phyloP scores from a whole-genome alignment of 2,329 filamentous ascomycete species.

The Xylaria sp. region DNA sequence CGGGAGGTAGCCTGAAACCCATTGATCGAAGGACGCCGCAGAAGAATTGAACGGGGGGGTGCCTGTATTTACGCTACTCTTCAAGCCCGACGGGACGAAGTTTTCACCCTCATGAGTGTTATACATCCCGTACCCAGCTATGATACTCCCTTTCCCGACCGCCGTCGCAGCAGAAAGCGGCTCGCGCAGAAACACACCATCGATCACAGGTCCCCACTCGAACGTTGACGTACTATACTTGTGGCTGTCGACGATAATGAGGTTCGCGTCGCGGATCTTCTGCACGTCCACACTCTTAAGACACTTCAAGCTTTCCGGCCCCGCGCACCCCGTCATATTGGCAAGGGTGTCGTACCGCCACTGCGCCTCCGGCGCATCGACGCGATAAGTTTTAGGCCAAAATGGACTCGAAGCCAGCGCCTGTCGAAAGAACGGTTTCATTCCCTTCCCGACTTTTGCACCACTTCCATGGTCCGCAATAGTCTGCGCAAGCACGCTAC shows the following conservation, averaged over 20 bases:
- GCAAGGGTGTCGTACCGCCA: conserved; percentile 60
- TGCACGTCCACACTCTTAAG: conserved; percentile 66
- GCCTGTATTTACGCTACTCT: conserved; percentile 48
- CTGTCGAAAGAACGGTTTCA: conserved; percentile 59
- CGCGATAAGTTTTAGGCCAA: conserved; percentile 68
- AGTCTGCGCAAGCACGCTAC: conserved; percentile 63
- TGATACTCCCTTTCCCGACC: conserved; percentile 44
- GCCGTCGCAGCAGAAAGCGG: conserved; percentile 58
- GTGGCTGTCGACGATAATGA: conserved; percentile 60
- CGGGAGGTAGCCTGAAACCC: conserved; percentile 66
- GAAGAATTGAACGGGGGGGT: conserved; percentile 62
- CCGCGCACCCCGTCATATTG: conserved; percentile 59
- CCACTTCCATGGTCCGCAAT: conserved; percentile 54
- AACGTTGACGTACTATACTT: conserved; percentile 67
- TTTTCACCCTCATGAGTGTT: conserved; percentile 73
- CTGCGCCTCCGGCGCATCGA: conserved; percentile 63
- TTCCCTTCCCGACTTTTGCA: conserved; percentile 46
- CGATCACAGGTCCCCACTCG: conserved; percentile 71
- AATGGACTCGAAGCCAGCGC: conserved; percentile 64
- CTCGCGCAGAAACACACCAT: conserved; percentile 62
- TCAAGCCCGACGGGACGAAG: conserved; percentile 65
- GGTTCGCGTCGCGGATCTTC: conserved; percentile 61
- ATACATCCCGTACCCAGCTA: conserved; percentile 65
- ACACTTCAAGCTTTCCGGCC: conserved; percentile 61
- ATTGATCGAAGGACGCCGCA: conserved; percentile 60